phyloP scores from a whole-genome alignment of 306 rosid species.

The Fragaria ananassa region DNA sequence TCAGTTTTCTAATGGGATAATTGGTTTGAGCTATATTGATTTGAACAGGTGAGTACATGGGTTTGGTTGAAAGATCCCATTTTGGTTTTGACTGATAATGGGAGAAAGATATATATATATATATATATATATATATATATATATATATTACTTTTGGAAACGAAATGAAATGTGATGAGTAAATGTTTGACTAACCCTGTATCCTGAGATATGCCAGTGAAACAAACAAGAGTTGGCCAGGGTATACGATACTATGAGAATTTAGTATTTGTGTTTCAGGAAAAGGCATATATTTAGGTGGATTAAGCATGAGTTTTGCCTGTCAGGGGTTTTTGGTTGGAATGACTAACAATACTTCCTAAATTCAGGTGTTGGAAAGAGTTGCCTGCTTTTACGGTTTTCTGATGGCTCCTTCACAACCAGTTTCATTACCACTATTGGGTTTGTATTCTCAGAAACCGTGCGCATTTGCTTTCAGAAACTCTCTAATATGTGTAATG shows the following conservation, averaged over 20 bases:
- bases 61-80: not conserved
- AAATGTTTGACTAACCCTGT: not conserved
- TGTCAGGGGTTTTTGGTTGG: not conserved
- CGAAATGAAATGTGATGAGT: not conserved
- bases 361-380: conserved; percentile 74
- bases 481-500: too few relatives aligned
- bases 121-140: too few relatives aligned
- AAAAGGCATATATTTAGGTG: not conserved
- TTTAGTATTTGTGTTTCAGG: not conserved
- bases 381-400: conserved; percentile 79
- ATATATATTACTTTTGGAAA: not conserved
- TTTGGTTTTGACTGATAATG: not conserved
- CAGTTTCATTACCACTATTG: conserved; percentile 77
- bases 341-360: conserved; percentile 12
- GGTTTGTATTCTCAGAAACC: conserved; percentile 50
- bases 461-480: conserved; percentile 12
- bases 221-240: not conserved
- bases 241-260: not conserved
- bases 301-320: not conserved
- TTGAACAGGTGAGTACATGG: not conserved
- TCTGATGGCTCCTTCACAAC: conserved; percentile 86
- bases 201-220: not conserved
- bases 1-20: not conserved
- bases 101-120: not conserved
- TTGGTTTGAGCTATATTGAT: not conserved